These are phyloP conservation scores for Silene noctiflora DNA, from an alignment of 179 eudicot species.

Conservation along the genomic window DNA sequence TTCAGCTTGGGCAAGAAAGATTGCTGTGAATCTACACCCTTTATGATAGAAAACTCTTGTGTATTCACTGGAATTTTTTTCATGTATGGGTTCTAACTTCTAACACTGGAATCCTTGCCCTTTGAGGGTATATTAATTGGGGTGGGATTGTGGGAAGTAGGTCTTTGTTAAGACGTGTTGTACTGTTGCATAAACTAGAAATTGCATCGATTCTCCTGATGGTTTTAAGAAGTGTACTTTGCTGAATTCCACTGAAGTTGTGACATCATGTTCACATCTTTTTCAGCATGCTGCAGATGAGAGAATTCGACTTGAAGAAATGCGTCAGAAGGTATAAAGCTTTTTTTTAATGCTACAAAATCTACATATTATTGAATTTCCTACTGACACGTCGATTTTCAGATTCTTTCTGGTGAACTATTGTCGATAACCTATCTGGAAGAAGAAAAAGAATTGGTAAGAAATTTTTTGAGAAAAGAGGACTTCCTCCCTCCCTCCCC, in stretches of 20 bases:
- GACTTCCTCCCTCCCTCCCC: not conserved
- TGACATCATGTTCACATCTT: conserved; percentile 25
- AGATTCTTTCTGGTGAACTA: conserved; percentile 85
- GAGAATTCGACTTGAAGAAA: conserved; percentile 89
- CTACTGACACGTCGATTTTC: conserved; percentile 17
- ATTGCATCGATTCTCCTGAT: not conserved
- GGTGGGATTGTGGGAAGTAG: not conserved
- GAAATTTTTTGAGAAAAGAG: conserved; percentile 7
- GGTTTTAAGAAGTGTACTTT: not conserved
- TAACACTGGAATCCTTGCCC: not conserved
- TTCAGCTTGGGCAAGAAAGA: not conserved
- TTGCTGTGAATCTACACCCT: not conserved
- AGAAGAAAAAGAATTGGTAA: conserved; percentile 78
- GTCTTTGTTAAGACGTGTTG: not conserved
- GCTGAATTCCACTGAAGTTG: not conserved
- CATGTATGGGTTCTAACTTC: not conserved
- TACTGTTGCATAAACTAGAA: not conserved
- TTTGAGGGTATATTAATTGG: not conserved
- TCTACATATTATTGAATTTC: not conserved
- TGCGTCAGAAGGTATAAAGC: conserved; percentile 68
- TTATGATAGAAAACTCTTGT: not conserved
- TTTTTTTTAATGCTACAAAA: conserved; percentile 2
- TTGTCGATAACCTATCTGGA: conserved; percentile 72
- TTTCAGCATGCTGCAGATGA: conserved; percentile 99
- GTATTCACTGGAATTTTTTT: not conserved